Conservation (phyloP, 2,329 filamentous ascomycete species). For the Cytospora paraplurivora region DNA sequence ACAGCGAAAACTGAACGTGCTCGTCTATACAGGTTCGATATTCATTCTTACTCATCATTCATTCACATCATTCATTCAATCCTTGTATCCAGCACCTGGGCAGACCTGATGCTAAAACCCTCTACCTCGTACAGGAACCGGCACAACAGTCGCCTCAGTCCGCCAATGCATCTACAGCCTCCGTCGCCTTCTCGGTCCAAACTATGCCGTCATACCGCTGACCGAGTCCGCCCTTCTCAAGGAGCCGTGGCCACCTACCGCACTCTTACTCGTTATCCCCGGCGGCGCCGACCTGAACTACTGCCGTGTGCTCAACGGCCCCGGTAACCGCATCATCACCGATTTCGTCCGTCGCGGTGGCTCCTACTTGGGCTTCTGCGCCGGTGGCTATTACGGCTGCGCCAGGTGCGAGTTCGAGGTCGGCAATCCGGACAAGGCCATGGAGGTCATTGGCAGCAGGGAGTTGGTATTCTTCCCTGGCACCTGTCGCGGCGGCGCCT, state of each 20-base stretch:
- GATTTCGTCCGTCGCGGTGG: constrained; percentile 87
- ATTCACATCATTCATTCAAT: constrained; percentile 24
- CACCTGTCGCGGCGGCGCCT: constrained; percentile 81
- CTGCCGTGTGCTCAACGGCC: constrained; percentile 82
- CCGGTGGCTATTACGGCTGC: constrained; percentile 89
- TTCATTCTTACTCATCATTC: neutral
- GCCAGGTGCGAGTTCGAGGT: constrained; percentile 88
- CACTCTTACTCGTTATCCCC: constrained; percentile 86
- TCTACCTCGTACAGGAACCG: constrained; percentile 61
- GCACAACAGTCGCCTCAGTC: constrained; percentile 85
- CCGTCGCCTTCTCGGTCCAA: constrained; percentile 80
- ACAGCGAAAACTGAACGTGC: constrained; percentile 77
- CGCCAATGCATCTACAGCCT: constrained; percentile 87
- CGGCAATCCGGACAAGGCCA: constrained; percentile 62
- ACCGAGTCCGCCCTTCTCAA: constrained; percentile 77
- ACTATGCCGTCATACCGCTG: constrained; percentile 90
- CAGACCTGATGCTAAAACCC: constrained; percentile 31
- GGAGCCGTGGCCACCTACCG: constrained; percentile 87
- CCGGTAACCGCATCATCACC: constrained; percentile 80
- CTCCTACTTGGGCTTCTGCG: constrained; percentile 87
- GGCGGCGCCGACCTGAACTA: constrained; percentile 94
- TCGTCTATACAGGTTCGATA: constrained; percentile 81
- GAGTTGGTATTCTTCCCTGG: constrained; percentile 91
- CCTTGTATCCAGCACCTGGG: too few relatives aligned
- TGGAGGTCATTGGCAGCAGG: constrained; percentile 83